Evolutionary conservation across 2,329 filamentous ascomycete genomes (phyloP).

Genomic region (Sordariomycetes sp.): DNA sequence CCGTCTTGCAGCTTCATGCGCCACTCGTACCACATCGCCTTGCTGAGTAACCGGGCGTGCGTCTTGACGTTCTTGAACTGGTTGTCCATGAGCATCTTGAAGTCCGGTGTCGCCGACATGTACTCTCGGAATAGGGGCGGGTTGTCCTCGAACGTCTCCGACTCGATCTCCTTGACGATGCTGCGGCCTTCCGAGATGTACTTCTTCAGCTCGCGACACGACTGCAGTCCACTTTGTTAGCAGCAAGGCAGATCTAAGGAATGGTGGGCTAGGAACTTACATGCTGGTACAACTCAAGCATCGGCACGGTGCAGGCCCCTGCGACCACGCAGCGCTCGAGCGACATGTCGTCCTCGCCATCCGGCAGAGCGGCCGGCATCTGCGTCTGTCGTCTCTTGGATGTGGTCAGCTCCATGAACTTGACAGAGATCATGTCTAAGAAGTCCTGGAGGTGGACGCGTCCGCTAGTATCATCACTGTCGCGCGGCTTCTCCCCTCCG

Average conservation of each 20-base stretch:
- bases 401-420: conserved; percentile 97
- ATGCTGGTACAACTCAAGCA: conserved; percentile 78
- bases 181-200: conserved; percentile 89
- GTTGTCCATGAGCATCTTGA: conserved; percentile 81
- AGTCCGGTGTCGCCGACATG: conserved; percentile 67
- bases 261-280: conserved; percentile 1
- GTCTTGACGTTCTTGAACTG: conserved; percentile 98
- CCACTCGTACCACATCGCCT: conserved; percentile 98
- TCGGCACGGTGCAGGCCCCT: conserved; percentile 80
- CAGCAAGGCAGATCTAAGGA: neutral
- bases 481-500: conserved; percentile 25
- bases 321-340: conserved; percentile 75
- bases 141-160: conserved; percentile 78
- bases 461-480: conserved; percentile 37
- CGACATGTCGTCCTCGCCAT: conserved; percentile 38
- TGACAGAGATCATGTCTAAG: conserved; percentile 86
- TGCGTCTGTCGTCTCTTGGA: conserved; percentile 84
- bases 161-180: conserved; percentile 83
- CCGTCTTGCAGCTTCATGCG: conserved; percentile 75
- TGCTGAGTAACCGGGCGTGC: conserved; percentile 77
- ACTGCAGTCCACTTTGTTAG: conserved; percentile 34
- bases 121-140: conserved; percentile 88
- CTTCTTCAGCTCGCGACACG: conserved; percentile 88
- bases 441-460: conserved; percentile 82
- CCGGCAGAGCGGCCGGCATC: conserved; percentile 36